Base-by-base conservation (phyloP, 2,329 filamentous ascomycete genomes). In the Aspergillus amoenus region DNA sequence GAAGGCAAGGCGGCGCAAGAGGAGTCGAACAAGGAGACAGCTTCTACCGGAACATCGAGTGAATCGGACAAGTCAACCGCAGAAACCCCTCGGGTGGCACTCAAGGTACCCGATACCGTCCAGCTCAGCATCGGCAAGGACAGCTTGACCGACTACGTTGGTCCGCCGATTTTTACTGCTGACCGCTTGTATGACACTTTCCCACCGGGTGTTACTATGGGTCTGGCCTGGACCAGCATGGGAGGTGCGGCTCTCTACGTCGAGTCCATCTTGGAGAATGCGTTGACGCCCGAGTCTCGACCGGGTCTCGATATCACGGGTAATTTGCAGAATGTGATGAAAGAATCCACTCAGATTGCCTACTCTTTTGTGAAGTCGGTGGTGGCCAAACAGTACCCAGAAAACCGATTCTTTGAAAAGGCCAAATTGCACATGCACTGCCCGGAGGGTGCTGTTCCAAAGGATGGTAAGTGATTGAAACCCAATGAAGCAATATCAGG, bases 321-420 rank as follows among this genome's bases (percentile, higher is more conserved):
- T 58, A 97, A 97, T 71, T 82, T 99, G 48, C 94, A 96, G 79
- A 85, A 86, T 15, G 94, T 99, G 40, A 99, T 99, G 95, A 97
- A 97, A 78, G 94, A 99, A 77, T 97, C 93, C 2, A 94, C 92
- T 0, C 82, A 86, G 2, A 97, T 99, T 63, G 95, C 94, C 46
- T 97, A 99, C 79, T 96, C 91, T 0, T 99, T 96, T 70, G 88
- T 91, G 68, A 97, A 97, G 79, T 88, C 91, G 1, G 81, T 93
- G 58, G 87, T 97, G 82, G 92, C 89, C 7, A 88, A 86, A 69
- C 79, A 89, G 41, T 99, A 93, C 78, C 88, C 92, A 0, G 87
- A 91, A 57, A 99, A 99, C 76, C 85, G 87, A 72, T 99, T 97
- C 81, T 96, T 99, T 69, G 91, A 97, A 71, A 93, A 94, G 78